Evolutionary conservation across 179 eudicot species (phyloP), one percentile per base, ranked within the genome.

Genomic region (Sideroxylon spinosum): DNA sequence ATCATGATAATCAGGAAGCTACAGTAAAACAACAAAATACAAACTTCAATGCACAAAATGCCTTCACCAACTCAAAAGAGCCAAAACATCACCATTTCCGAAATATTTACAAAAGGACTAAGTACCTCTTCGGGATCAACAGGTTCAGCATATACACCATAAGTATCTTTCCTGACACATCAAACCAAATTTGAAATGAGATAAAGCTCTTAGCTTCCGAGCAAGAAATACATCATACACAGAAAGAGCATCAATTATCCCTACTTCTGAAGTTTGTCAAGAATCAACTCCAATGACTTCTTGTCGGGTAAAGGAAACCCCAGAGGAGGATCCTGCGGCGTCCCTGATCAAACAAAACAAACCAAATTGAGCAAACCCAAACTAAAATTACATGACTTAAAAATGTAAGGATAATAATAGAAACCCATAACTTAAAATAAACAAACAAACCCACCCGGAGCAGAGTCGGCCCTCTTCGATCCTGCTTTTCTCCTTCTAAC

Each of bases 1-100:
- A 56, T 93, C 98, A 48, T 88, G 89, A 80, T 95, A 95, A 82
- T 95, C 98, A 13, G 98, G 98, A 87, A 95, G 98, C 98, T 95
- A 82, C 89, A 87, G 32, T 68, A 84, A 82, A 83, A 81, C 49
- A 56, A 73, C 73, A 64, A 28, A 77, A 63, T 69, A 68, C 49
- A 75, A 65, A 73, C 57, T n/a, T 73, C 53, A 61, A 25, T 46
- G 22, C 61, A 72, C 8, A 79, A 56, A 52, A 79, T 49, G 69
- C 11, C 4, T 16, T n/a, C 26, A 49, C 5, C 13, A 71, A 44
- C n/a, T 25, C 28, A 22, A 57, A 20, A 70, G 49, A 52, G 37
- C 73, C 48, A 19, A 37, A 37, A 37, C 44, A 37, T 37, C 44
- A 37, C 2, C 44, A 1, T 37, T 37, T 37, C 44, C 44, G 5